These are phyloP conservation scores for Teratosphaeria destructans DNA, from an alignment of 2,329 filamentous ascomycete species.

Conservation along the genomic window DNA sequence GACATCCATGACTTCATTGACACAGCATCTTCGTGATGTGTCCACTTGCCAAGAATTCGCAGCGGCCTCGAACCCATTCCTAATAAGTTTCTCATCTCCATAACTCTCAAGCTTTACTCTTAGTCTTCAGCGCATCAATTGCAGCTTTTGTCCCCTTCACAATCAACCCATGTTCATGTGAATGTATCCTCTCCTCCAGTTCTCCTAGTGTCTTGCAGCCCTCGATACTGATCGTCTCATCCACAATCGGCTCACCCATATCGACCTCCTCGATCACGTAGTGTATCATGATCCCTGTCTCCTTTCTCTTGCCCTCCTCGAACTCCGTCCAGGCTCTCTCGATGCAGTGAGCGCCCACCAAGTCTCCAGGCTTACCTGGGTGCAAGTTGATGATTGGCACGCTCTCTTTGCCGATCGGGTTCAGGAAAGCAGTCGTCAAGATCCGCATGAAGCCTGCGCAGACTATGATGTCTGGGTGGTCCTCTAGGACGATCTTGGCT, in stretches of 20 bases:
- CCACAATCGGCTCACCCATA: constrained; percentile 62
- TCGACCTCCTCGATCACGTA: constrained; percentile 70
- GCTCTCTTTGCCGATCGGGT: constrained; percentile 51
- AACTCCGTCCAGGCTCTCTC: constrained; percentile 67
- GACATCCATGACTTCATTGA: not conserved
- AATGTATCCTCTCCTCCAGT: constrained; percentile 64
- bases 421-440: constrained; percentile 58
- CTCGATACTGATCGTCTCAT: constrained; percentile 54
- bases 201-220: constrained; percentile 51
- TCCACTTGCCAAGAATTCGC: not conserved
- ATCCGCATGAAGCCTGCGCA: constrained; percentile 86
- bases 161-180: constrained; percentile 66
- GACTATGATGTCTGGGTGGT: constrained; percentile 63
- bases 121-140: constrained; percentile 25
- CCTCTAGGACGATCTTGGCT: constrained; percentile 53
- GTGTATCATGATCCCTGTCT: constrained; percentile 80
- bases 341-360: constrained; percentile 64
- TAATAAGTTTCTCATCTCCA: not conserved
- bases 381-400: constrained; percentile 75
- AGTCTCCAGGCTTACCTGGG: constrained; percentile 61
- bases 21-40: not conserved
- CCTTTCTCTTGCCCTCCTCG: constrained; percentile 53
- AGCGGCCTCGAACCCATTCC: not conserved
- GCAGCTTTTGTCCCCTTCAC: constrained; percentile 57
- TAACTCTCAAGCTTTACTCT: not conserved